Evolutionary conservation across 169 alveolate genomes (phyloP).

Genomic region (Babesia bigemina): DNA sequence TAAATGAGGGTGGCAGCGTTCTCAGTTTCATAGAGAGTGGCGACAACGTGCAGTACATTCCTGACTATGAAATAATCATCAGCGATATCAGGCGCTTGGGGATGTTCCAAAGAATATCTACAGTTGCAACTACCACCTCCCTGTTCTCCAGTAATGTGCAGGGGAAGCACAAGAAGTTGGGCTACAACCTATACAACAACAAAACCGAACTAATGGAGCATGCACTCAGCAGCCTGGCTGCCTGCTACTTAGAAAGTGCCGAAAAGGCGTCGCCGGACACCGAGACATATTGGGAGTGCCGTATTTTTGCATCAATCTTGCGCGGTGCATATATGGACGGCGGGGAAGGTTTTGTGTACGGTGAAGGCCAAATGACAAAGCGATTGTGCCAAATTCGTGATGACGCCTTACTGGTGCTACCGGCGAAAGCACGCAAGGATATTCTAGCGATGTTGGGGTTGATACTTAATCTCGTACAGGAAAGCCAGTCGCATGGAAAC

Average conservation of each 20-base stretch:
- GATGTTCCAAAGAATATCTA: slow-evolving; percentile 16
- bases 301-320: slow-evolving; percentile 3
- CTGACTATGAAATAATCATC: background rate
- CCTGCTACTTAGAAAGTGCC: background rate
- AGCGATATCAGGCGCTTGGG: slow-evolving; percentile 6
- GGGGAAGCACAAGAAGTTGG: background rate
- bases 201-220: slow-evolving; percentile 5
- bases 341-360: background rate
- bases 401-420: slow-evolving; percentile 7
- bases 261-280: background rate
- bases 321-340: background rate
- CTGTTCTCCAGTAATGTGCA: background rate
- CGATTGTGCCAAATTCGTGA: background rate
- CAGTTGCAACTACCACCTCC: background rate
- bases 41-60: background rate
- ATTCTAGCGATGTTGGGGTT: slow-evolving; percentile 5
- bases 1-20: background rate
- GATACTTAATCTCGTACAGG: background rate
- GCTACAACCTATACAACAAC: background rate
- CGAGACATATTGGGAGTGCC: slow-evolving; percentile 14
- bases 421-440: slow-evolving; percentile 12
- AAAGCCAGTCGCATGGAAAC: slow-evolving; percentile 1
- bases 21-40: background rate
- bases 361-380: background rate
- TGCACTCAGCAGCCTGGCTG: slow-evolving; percentile 19